A percentile compares a stretch with the other conserved stretches of the same genome.
Conservation (phyloP, 768 basidiomycete genomes). For the Austroboletus eburneus region DNA sequence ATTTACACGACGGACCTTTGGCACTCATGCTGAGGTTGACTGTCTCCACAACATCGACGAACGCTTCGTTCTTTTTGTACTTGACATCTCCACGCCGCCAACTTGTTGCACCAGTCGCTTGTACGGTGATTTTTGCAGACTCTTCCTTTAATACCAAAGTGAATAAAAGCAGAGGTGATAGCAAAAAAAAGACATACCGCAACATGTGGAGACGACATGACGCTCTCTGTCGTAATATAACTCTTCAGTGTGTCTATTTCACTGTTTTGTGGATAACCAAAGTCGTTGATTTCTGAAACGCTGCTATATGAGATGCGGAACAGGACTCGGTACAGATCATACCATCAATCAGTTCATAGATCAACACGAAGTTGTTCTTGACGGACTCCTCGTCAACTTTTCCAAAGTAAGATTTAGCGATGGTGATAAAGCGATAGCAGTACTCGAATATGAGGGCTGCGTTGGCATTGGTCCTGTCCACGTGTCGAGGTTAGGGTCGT, state of each 20-base stretch:
- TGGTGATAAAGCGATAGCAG: slow-evolving; percentile 92
- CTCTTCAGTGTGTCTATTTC: slow-evolving; percentile 97
- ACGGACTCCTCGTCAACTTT: slow-evolving; percentile 97
- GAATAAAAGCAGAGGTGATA: not conserved
- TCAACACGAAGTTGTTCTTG: slow-evolving; percentile 98
- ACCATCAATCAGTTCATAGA: slow-evolving; percentile 98
- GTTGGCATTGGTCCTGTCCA: slow-evolving; percentile 84
- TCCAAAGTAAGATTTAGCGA: slow-evolving; percentile 94
- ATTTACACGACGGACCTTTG: slow-evolving; percentile 50
- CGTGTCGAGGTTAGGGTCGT: not conserved
- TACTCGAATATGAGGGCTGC: slow-evolving; percentile 98
- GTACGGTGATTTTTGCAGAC: slow-evolving; percentile 93
- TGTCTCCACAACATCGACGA: slow-evolving; percentile 98
- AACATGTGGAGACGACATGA: slow-evolving; percentile 80
- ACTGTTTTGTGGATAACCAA: slow-evolving; percentile 98
- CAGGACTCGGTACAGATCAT: slow-evolving; percentile 12
- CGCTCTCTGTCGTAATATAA: slow-evolving; percentile 97
- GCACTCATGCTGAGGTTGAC: slow-evolving; percentile 97
- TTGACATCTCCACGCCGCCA: slow-evolving; percentile 96
- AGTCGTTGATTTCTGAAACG: slow-evolving; percentile 89
- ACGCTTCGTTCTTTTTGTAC: slow-evolving; percentile 99
- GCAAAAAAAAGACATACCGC: slow-evolving; percentile 47
- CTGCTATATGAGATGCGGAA: slow-evolving; percentile 4
- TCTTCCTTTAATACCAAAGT: slow-evolving; percentile 65
- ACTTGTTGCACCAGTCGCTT: slow-evolving; percentile 94